Evolutionary conservation across 2,329 filamentous ascomycete species (phyloP), one percentile per base, ranked within the genome.

Genomic region (Nigrospora sphaerica): DNA sequence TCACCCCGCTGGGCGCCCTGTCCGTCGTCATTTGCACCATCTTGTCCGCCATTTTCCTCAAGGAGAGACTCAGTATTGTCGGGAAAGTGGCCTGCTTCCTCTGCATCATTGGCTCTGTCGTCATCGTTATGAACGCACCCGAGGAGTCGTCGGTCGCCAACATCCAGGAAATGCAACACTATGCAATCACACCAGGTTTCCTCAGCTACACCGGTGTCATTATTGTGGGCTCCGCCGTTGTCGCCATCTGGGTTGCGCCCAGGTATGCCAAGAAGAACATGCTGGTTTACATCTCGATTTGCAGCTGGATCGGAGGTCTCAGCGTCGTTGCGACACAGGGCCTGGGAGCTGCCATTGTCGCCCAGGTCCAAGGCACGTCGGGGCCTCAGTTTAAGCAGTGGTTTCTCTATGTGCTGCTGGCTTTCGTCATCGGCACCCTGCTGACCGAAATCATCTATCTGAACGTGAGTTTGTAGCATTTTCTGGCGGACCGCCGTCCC

Each of bases 291-390:
- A 81, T 98, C 55, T 91, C 86, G 56, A 92, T 98, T 57, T 98
- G 93, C 77, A 95, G 90, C 69, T 80, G 95, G 74, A 83, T 97
- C 50, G 93, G 93, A 53, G 93, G 91, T 1, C 72, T 97, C 60
- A 96, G 90, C 67, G 93, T 97, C 10, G 93, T 97, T 46, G 86
- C 89, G 14, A 97, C 91, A 3, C 92, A 97, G 67, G 93, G 93
- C 16, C 70, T 98, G 38, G 93, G 93, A 44, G 83, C 92, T 45
- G 92, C 92, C 16, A 91, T 98, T 52, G 79, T 96, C 46, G 88
- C 92, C 0, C 90, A 95, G 70, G 85, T 85, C 49, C 77, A 79
- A 16, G 93, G 92, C 14, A 81, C 82, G 42, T 77, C 84, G 2
- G 48, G 45, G 4, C 19, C 23, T 36, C 91, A 98, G 73, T 97